A percentile compares a stretch with the other conserved stretches of the same genome.
phyloP scores from a whole-genome alignment of 164 flowering plant species.

The Litsea cubeba region DNA sequence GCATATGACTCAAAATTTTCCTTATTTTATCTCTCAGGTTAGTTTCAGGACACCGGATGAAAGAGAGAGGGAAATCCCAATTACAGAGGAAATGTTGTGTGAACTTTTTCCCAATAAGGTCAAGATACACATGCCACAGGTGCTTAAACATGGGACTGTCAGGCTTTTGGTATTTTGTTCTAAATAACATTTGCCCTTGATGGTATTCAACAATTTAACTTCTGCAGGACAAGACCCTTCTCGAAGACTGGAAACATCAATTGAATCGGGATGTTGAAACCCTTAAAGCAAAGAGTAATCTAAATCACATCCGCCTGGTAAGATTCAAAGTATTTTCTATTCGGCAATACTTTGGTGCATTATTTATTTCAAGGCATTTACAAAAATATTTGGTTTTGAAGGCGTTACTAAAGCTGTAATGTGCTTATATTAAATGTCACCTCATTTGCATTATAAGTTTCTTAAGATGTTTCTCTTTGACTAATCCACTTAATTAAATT shows the following conservation, averaged over 20 bases:
- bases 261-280: conserved; percentile 78
- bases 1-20: not conserved
- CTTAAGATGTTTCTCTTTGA: too few species aligned
- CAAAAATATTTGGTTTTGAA: not conserved
- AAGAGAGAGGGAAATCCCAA: conserved; percentile 70
- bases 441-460: too few species aligned
- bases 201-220: not conserved
- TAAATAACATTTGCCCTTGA: not conserved
- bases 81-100: conserved; percentile 55
- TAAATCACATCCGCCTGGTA: conserved; percentile 57
- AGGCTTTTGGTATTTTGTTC: not conserved
- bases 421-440: too few species aligned
- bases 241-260: conserved; percentile 74
- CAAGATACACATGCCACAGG: conserved; percentile 86
- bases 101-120: conserved; percentile 89
- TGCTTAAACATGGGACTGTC: conserved; percentile 16
- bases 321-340: conserved; percentile 18
- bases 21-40: conserved; percentile 43
- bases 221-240: conserved; percentile 64
- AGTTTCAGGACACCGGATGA: conserved; percentile 85
- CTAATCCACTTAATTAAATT: too few species aligned
- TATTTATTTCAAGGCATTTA: conserved; percentile 2
- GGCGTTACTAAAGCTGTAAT: too few species aligned
- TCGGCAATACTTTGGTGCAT: too few species aligned
- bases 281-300: conserved; percentile 58